phyloP scores from a whole-genome alignment of 306 rosid species.

The Cucumis sativus region DNA sequence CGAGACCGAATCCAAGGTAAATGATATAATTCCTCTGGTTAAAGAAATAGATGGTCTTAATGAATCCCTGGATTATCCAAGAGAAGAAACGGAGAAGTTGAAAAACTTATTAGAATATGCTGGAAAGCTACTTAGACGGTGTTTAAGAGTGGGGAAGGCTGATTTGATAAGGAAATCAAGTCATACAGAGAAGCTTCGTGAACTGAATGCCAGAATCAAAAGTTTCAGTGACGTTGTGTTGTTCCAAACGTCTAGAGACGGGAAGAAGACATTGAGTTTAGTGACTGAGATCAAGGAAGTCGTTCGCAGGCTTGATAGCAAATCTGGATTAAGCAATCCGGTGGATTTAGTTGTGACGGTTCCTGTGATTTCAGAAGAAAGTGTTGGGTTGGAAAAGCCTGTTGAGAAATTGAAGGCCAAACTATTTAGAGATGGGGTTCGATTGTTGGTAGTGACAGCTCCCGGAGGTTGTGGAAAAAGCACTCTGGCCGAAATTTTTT shows the following conservation, averaged over 20 bases:
- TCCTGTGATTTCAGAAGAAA: background rate
- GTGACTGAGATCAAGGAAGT: background rate
- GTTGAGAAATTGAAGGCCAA: background rate
- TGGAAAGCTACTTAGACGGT: background rate
- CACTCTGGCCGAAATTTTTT: background rate
- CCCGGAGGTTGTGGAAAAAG: slow-evolving; percentile 5
- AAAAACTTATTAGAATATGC: background rate
- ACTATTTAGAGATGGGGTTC: slow-evolving; percentile 1
- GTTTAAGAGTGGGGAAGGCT: background rate
- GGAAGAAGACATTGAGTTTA: background rate
- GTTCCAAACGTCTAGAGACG: background rate
- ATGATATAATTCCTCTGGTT: background rate
- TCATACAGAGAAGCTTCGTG: background rate
- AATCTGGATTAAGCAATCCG: background rate
- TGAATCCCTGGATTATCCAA: background rate
- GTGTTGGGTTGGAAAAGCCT: background rate
- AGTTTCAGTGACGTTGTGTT: background rate
- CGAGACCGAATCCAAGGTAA: background rate
- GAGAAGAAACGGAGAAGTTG: slow-evolving; percentile 3
- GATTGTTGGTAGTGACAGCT: background rate
- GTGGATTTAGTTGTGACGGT: background rate
- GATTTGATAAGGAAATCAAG: background rate
- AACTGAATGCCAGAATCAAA: background rate
- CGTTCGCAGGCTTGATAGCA: background rate
- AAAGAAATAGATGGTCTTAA: background rate